Evolutionary conservation across 495 filamentous ascomycete species (phyloP).

Genomic region (Xylaria scruposa): DNA sequence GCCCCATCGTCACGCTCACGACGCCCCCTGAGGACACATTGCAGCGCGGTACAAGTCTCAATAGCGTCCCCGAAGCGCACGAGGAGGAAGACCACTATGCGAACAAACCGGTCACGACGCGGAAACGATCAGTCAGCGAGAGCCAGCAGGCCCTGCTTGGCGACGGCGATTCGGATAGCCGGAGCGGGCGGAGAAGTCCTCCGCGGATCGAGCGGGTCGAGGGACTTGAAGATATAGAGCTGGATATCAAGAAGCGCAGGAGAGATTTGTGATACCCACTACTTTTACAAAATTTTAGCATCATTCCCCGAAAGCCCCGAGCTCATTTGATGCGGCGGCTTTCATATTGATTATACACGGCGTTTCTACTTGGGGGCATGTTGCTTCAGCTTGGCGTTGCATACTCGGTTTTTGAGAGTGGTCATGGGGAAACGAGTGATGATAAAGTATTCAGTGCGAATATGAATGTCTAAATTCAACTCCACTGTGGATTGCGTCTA

Average conservation of each 20-base stretch:
- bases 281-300: not conserved
- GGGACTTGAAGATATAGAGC: conserved; percentile 36
- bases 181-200: not conserved
- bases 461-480: not conserved
- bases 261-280: conserved; percentile 24
- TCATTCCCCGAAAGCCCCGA: not conserved
- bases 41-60: conserved; percentile 34
- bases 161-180: not conserved
- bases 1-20: conserved; percentile 12
- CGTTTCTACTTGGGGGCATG: not conserved
- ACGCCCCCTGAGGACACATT: conserved; percentile 29
- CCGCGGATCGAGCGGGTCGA: conserved; percentile 14
- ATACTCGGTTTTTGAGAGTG: not conserved
- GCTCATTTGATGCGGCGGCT: not conserved
- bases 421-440: conserved; percentile 3
- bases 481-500: not conserved
- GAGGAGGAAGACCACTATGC: conserved; percentile 33
- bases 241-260: conserved; percentile 29
- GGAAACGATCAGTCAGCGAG: conserved; percentile 16
- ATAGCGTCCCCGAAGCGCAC: conserved; percentile 38
- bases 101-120: not conserved
- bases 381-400: not conserved
- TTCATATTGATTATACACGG: not conserved
- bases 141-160: conserved; percentile 27
- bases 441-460: not conserved